Evolutionary conservation across 140 eudicot genomes (phyloP), one percentile per base, ranked within the genome.

Genomic region (Ambrosia hybrid): DNA sequence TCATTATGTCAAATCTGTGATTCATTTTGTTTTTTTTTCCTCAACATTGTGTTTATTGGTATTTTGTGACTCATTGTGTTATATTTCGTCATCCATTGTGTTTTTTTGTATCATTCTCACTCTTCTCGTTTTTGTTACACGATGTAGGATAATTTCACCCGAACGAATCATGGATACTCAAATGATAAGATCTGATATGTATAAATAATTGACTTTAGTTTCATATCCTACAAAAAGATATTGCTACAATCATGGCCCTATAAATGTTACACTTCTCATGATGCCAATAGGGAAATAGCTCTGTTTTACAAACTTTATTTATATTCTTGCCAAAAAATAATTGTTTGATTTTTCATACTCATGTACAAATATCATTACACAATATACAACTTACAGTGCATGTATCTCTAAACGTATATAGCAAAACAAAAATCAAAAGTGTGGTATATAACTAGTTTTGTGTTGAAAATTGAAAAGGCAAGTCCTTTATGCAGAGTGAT

Each of bases 401-500:
- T 58, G 49, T 3, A 58, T 48, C 14, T 76, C 68, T 46, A 64
- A 15, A 59, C 72, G 38, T 57, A 61, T 73, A 49, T 37, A 72
- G 15, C 66, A 46, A 34, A 43, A 37, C 5, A 67, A 63, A 33
- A 67, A 59, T 0, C 16, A 57, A 65, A 79, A 49, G 16, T 67
- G 67, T 73, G 75, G 79, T 79, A 72, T 72, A 39, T 41, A 71
- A 66, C 78, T 65, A n/a, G 70, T 48, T 45, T 51, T 14, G 59
- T 49, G 17, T 67, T 38, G 15, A 63, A 77, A 70, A 63, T 48
- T 14, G 12, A 56, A 75, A 75, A 75, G 74, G 60, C 0, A 51
- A 51, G 39, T 70, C 72, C 81, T 77, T 77, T 70, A 17, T 30
- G 75, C 76, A 74, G 76, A 52, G 52, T 64, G 71, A 67, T 78